Evolutionary conservation across 2,329 filamentous ascomycete species (phyloP), one percentile per base, ranked within the genome.

Genomic region (Aspergillus awamori): DNA sequence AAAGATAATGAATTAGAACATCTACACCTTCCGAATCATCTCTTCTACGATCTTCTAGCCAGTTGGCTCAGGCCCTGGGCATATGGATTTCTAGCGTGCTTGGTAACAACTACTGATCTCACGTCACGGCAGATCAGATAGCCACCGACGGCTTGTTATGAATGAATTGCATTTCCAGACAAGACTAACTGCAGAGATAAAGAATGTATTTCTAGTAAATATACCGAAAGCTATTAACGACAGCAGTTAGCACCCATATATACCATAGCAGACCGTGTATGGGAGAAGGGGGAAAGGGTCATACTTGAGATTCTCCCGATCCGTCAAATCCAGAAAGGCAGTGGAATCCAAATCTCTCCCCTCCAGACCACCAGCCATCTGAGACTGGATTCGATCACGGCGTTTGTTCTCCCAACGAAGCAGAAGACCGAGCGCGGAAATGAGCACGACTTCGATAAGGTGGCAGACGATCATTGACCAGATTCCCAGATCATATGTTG

Each of bases 391-490:
- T 26, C 73, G 70, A 65, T 86, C 83, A 3, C 83, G 73, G 39
- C 79, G 76, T 60, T 75, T 73, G 59, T 86, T 86, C 73, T 85
- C 83, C 65, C 76, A 71, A 2, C 76, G 76, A 24, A 86, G 72
- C 6, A 83, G 67, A 4, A 81, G 67, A 36, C 83, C 80, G n/a
- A 85, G 76, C 0, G 70, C 62, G 5, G 76, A 63, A 20, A 85
- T 79, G 0, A 84, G 65, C 4, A 75, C 72, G 8, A 80, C 82
- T 69, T 86, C 84, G 11, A 84, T 74, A 20, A 85, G 69, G 63
- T 85, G 82, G 4, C 80, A 80, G 33, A 83, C 81, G 58, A 85
- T 84, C 80, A 85, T 85, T 15, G 79, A 83, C 82, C 83, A 85
- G 55, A 85, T 85, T 1, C 83, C 83, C 41, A 84, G 76, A 22